Percentiles rank a stretch among this genome's conserved stretches.
Evolutionary conservation across 805 yeast species (phyloP).

Genomic region (Saturnispora hagleri): DNA sequence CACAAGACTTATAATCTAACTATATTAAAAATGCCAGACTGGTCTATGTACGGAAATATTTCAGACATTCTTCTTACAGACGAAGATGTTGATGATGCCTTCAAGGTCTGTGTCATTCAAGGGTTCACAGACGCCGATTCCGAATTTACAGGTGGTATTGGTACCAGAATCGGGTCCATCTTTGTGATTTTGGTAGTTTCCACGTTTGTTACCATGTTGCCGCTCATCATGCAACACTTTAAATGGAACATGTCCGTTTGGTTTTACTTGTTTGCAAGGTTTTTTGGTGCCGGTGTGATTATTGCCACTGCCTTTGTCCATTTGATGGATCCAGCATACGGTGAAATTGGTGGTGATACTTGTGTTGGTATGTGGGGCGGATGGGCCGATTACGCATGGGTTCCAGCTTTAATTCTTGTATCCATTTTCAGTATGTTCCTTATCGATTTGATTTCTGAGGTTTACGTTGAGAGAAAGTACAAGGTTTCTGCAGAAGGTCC

Average conservation of each 20-base stretch:
- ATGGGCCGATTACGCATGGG: constrained; percentile 40
- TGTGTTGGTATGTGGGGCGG: constrained; percentile 52
- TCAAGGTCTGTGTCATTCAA: constrained; percentile 16
- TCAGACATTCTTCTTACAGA: constrained; percentile 9
- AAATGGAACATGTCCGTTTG: constrained; percentile 44
- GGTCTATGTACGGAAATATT: constrained; percentile 10
- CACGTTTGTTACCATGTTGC: constrained; percentile 46
- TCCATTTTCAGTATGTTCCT: constrained; percentile 37
- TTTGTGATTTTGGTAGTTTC: constrained; percentile 52
- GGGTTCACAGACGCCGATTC: constrained; percentile 16
- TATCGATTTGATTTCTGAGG: constrained; percentile 36
- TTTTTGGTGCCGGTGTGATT: constrained; percentile 74
- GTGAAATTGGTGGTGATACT: constrained; percentile 41
- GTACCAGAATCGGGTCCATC: constrained; percentile 44
- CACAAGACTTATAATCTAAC: too few relatives aligned
- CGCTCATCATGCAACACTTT: constrained; percentile 44
- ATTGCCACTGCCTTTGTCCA: constrained; percentile 74
- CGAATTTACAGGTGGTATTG: constrained; percentile 20
- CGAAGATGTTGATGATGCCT: constrained; percentile 13
- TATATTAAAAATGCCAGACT: constrained; percentile 9
- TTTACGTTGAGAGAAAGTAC: constrained; percentile 28
- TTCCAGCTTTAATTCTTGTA: constrained; percentile 40
- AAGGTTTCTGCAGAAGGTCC: constrained; percentile 12
- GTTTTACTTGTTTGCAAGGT: constrained; percentile 54
- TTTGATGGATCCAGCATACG: constrained; percentile 56